Evolutionary conservation across 129 eudicot genomes (phyloP).

Genomic region (Smallanthus sonchifolius): DNA sequence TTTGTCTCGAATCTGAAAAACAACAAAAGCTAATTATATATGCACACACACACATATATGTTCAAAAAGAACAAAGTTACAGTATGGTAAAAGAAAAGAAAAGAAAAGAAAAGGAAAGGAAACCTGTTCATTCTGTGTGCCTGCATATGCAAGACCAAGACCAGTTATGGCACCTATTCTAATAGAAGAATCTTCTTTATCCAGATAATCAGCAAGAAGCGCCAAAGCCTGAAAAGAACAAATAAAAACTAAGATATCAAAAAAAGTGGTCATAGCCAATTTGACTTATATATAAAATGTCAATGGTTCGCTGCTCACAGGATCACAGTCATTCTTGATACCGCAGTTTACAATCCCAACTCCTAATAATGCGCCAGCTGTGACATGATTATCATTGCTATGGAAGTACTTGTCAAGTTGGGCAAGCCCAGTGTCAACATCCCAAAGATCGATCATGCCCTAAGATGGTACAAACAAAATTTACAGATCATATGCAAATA

Average conservation of each 20-base stretch:
- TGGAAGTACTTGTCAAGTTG: slow-evolving; percentile 94
- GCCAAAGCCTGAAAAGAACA: slow-evolving; percentile 71
- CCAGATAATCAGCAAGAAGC: slow-evolving; percentile 80
- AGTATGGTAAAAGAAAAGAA: background rate
- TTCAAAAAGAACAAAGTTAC: background rate
- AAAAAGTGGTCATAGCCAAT: background rate
- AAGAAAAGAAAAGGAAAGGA: background rate
- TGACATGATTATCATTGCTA: slow-evolving; percentile 78
- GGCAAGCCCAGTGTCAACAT: slow-evolving; percentile 95
- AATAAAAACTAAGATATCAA: background rate
- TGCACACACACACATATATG: background rate
- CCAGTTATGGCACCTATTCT: slow-evolving; percentile 98
- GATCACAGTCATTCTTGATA: slow-evolving; percentile 91
- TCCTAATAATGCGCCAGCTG: slow-evolving; percentile 89
- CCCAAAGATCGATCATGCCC: slow-evolving; percentile 99
- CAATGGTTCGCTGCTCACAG: slow-evolving; percentile 43
- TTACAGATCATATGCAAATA: background rate
- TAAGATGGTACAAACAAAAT: slow-evolving; percentile 10
- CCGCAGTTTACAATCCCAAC: slow-evolving; percentile 91
- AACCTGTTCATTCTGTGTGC: slow-evolving; percentile 87
- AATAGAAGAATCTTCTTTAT: slow-evolving; percentile 77
- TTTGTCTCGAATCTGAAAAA: slow-evolving; percentile 60
- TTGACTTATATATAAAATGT: background rate
- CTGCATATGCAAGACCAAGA: slow-evolving; percentile 87
- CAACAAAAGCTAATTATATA: background rate